Evolutionary conservation across 2,329 filamentous ascomycete species (phyloP).

Genomic region (Gremmenia infestans): DNA sequence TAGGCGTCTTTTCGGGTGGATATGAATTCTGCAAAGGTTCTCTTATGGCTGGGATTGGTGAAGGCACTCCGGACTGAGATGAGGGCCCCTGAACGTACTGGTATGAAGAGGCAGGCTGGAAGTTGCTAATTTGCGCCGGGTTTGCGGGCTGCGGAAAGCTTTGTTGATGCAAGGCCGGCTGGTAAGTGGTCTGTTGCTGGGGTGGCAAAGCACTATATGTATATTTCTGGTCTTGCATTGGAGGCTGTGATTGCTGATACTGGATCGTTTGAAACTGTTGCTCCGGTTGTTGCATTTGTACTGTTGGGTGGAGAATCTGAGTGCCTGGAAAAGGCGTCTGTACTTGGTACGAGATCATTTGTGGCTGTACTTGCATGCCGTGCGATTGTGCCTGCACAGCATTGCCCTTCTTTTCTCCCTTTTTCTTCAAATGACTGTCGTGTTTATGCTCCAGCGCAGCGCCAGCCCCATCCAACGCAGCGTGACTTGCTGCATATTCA

Average conservation of each 20-base stretch:
- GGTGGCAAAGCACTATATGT: not conserved
- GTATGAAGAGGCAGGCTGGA: not conserved
- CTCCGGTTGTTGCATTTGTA: not conserved
- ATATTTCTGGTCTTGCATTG: not conserved
- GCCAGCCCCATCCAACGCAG: constrained; percentile 32
- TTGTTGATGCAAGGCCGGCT: not conserved
- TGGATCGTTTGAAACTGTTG: not conserved
- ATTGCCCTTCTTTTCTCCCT: constrained; percentile 30
- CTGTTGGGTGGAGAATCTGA: constrained; percentile 1
- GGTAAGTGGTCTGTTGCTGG: not conserved
- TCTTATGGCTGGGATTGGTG: not conserved
- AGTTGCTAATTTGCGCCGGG: no score
- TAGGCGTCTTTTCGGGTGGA: constrained; percentile 1
- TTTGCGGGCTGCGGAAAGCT: not conserved
- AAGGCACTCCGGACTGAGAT: not conserved
- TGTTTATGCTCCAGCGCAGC: constrained; percentile 35
- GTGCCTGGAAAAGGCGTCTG: not conserved
- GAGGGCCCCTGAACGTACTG: not conserved
- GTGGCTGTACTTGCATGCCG: constrained; percentile 13
- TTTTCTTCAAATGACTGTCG: constrained; percentile 33
- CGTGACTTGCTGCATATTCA: constrained; percentile 34
- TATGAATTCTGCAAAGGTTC: not conserved
- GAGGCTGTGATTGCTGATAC: constrained; percentile 5
- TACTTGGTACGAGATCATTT: constrained; percentile 2
- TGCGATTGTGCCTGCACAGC: constrained; percentile 23